Base-by-base conservation (phyloP, 2,329 filamentous ascomycete species). In the Parascedosporium putredinis region DNA sequence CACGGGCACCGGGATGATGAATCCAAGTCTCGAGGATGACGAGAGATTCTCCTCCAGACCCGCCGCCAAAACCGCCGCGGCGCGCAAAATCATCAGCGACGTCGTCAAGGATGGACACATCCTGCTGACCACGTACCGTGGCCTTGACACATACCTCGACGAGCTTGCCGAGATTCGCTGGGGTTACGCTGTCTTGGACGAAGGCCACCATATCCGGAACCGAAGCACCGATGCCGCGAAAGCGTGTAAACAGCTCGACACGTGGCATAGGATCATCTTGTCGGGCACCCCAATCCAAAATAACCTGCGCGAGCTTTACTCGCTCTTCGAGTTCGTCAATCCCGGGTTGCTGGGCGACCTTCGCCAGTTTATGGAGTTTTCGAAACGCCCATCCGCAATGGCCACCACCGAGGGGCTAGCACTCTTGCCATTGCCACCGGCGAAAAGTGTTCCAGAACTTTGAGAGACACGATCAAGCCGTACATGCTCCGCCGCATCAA, bases 251-350 rank as follows among this genome's bases (percentile, higher is more conserved):
- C 88, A 96, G 64, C 70, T 98, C 9, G 83, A 86, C 29, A 98
- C 93, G 0, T 79, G 86, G 1, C 93, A 97, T 58, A 81, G 94
- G 20, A 76, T 97, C 54, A 97, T 98, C 52, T 72, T 98, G 1
- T 97, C 94, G 0, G 93, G 93, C 4, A 98, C 93, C 0, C 94
- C 94, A 0, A 94, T 98, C 74, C 94, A 98, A 64, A 98, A 98
- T 64, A 97, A 96, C 55, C 69, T 98, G 23, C 84, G 86, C 0
- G 94, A 98, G 63, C 72, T 98, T 1, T 98, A 93, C 91, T 97
- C 91, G 0, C 70, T 98, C 0, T 97, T 98, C 61, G 94, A 98
- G 62, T 98, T 98, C 61, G 85, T 97, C 51, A 97, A 89, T 54
- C 93, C 94, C 0, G 96, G 97, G 88, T 84, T 90, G 12, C 70